Evolutionary conservation across 108 stramenopile species (phyloP), one percentile per base, ranked within the genome.

Genomic region (Bacterosira constricta): DNA sequence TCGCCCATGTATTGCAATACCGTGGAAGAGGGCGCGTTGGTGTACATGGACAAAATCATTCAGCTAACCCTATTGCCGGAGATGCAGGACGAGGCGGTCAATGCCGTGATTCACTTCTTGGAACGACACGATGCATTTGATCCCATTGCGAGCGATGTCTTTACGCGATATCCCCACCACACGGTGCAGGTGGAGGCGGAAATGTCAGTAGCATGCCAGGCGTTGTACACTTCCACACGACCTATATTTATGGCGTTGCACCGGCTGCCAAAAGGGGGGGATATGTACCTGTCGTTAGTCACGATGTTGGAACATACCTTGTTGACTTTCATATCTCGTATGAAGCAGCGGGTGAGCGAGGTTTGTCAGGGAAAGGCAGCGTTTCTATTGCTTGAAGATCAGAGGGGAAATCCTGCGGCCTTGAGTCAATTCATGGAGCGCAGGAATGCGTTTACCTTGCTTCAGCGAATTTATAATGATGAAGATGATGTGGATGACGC

Each of bases 241-340:
- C 90, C 94, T 18, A 73, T 95, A 21, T 95, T 95, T 47, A 64
- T 87, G 75, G 94, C 94, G 12, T 77, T 95, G 31, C 91, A 90
- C 64, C 88, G 90, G 36, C 71, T 95, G 17, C 94, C 94, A 0
- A 83, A 81, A 53, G 94, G 85, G 12, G 94, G 90, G 4, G 90
- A 92, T 38, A 91, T 92, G 91, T 95, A 92, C 65, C 56, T 90
- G 27, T 88, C 89, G 3, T 32, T 92, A 38, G 88, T 95, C 13
- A 90, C 88, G 4, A 89, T 92, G 39, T 63, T 95, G 63, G 94
- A 95, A 68, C 94, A 95, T 64, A 85, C 87, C 58, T 83, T 91
- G 51, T 66, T 92, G 29, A 95, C 91, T n/a, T 95, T 95, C 70
- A 90, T 88, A 49, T 90, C 90, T 4, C 87, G 93, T 13, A 87